These are phyloP conservation scores for Sungouiozyma intestinalis DNA, from an alignment of 805 yeast species.

Conservation along the genomic window DNA sequence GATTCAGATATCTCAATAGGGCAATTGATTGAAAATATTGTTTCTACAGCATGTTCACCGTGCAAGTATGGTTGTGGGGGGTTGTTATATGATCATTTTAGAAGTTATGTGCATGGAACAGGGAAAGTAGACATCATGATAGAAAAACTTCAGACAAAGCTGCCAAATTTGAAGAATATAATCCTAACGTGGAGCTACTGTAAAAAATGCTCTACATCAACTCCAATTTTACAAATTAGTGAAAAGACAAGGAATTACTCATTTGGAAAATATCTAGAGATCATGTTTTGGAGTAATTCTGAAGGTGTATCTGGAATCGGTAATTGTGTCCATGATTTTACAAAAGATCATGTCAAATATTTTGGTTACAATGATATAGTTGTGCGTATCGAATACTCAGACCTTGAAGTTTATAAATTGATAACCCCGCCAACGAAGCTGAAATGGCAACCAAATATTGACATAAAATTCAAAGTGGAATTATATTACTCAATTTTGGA, in stretches of 20 bases:
- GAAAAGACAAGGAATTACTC: constrained; percentile 85
- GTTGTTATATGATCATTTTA: constrained; percentile 57
- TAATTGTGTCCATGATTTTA: constrained; percentile 70
- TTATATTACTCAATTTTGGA: constrained; percentile 42
- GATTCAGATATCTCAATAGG: constrained; percentile 88
- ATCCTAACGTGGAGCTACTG: constrained; percentile 90
- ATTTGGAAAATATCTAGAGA: constrained; percentile 85
- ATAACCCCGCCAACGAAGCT: constrained; percentile 65
- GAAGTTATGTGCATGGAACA: constrained; percentile 80
- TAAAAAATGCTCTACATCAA: constrained; percentile 59
- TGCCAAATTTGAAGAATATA: constrained; percentile 53
- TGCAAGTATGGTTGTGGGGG: constrained; percentile 84
- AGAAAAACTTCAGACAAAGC: constrained; percentile 46
- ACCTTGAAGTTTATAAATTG: constrained; percentile 68
- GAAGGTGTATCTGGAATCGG: constrained; percentile 48
- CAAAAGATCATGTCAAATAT: constrained; percentile 71
- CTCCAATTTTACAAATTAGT: constrained; percentile 74
- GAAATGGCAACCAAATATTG: constrained; percentile 61
- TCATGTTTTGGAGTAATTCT: constrained; percentile 63
- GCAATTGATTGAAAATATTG: constrained; percentile 71
- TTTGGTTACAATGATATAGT: constrained; percentile 74
- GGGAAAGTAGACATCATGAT: constrained; percentile 73
- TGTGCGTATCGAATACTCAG: constrained; percentile 66
- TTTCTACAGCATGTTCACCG: constrained; percentile 49
- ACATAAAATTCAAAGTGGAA: constrained; percentile 57